A percentile compares a stretch with the other conserved stretches of the same genome.
These are phyloP conservation scores for Verticillium dahliae DNA, from an alignment of 2,329 filamentous ascomycete species.

Conservation along the genomic window DNA sequence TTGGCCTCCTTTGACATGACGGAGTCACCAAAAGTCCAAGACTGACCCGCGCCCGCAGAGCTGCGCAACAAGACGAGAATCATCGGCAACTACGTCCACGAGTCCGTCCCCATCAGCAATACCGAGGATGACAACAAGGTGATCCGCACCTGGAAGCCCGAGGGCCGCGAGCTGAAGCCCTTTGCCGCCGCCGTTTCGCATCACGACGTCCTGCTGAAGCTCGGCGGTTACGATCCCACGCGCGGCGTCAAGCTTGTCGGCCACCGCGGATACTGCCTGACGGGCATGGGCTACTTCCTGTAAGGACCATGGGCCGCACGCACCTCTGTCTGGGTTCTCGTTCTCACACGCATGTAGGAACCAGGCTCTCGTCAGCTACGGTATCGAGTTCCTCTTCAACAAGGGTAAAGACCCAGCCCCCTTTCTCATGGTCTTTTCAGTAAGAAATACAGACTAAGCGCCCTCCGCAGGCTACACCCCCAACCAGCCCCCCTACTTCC, in stretches of 20 bases:
- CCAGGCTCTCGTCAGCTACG: conserved; percentile 91
- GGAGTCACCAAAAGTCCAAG: neutral
- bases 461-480: conserved; percentile 55
- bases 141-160: conserved; percentile 73
- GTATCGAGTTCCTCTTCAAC: conserved; percentile 76
- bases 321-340: conserved; percentile 1
- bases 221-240: conserved; percentile 90
- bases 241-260: conserved; percentile 91
- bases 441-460: too few species aligned
- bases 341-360: conserved; percentile 37
- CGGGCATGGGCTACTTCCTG: conserved; percentile 81
- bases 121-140: conserved; percentile 81
- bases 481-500: conserved; percentile 13
- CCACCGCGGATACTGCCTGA: conserved; percentile 89
- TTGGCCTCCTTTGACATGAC: neutral
- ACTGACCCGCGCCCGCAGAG: conserved; percentile 1
- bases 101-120: conserved; percentile 74
- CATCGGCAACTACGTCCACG: conserved; percentile 89
- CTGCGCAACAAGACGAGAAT: conserved; percentile 74
- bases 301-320: conserved; percentile 1
- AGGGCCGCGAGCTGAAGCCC: conserved; percentile 66
- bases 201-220: conserved; percentile 82
- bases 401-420: conserved; percentile 37
- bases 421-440: neutral
- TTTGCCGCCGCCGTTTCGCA: conserved; percentile 66